phyloP scores from a whole-genome alignment of 805 yeast genomes.

The Cyberlindnera japonica region DNA sequence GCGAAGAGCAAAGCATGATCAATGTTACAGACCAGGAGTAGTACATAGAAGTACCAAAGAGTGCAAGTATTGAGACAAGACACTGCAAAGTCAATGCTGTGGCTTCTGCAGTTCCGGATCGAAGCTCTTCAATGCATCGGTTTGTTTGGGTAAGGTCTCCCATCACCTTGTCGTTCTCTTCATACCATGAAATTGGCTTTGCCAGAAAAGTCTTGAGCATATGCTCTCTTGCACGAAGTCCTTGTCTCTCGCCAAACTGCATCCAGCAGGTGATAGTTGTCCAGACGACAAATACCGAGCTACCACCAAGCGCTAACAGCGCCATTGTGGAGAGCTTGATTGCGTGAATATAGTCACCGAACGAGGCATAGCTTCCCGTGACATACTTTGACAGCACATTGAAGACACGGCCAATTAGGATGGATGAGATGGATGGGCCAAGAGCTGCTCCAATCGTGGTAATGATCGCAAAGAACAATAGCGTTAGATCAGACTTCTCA shows the following conservation, averaged over 20 bases:
- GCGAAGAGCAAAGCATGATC: constrained; percentile 70
- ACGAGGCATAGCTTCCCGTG: constrained; percentile 30
- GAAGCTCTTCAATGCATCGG: constrained; percentile 69
- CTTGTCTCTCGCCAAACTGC: constrained; percentile 69
- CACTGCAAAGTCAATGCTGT: constrained; percentile 55
- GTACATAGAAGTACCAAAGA: constrained; percentile 62
- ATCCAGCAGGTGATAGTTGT: constrained; percentile 58
- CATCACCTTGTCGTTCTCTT: constrained; percentile 46
- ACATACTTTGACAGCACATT: constrained; percentile 35
- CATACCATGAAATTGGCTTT: constrained; percentile 60
- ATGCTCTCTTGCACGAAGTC: constrained; percentile 46
- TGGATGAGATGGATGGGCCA: constrained; percentile 57
- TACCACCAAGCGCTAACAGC: constrained; percentile 45
- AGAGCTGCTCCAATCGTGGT: constrained; percentile 50
- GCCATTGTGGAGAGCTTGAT: constrained; percentile 38
- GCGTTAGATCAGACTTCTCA: constrained; percentile 21
- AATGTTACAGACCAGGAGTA: constrained; percentile 85
- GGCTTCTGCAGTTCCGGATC: constrained; percentile 66
- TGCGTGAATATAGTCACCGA: constrained; percentile 33
- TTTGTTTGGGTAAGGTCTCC: constrained; percentile 66
- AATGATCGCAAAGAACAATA: constrained; percentile 29
- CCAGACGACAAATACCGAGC: constrained; percentile 45
- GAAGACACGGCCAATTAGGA: constrained; percentile 66
- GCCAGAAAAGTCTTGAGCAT: constrained; percentile 44
- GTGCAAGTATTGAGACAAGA: constrained; percentile 47